phyloP scores from a whole-genome alignment of 2,329 filamentous ascomycete species.

The Mycosphaerella sp. region DNA sequence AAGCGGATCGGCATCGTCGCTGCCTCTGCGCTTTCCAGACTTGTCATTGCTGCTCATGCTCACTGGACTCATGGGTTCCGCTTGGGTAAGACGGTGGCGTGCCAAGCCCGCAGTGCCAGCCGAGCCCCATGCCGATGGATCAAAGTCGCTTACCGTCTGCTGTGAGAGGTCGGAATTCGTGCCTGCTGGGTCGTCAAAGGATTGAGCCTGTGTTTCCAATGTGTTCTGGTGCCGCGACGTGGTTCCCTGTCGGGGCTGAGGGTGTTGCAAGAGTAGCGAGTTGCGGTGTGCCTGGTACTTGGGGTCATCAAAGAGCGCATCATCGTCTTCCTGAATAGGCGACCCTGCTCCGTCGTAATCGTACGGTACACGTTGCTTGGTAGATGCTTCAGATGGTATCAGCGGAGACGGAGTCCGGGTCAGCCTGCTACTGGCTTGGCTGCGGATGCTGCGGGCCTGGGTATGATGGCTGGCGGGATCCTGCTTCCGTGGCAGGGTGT shows the following conservation, averaged over 20 bases:
- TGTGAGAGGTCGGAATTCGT: conserved; percentile 34
- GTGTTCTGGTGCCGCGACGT: conserved; percentile 68
- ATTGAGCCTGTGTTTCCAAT: conserved; percentile 65
- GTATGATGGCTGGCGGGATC: conserved; percentile 21
- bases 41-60: conserved; percentile 34
- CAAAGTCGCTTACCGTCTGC: conserved; percentile 34
- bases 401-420: conserved; percentile 47
- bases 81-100: conserved; percentile 27
- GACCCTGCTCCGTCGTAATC: conserved; percentile 21
- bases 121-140: conserved; percentile 46
- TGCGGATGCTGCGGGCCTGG: conserved; percentile 31
- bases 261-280: conserved; percentile 71
- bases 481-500: conserved; percentile 42
- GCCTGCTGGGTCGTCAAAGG: conserved; percentile 42
- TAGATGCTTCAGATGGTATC: conserved; percentile 47
- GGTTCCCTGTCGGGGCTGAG: conserved; percentile 67
- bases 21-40: conserved; percentile 39
- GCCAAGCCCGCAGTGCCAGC: conserved; percentile 30
- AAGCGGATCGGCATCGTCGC: conserved; percentile 53
- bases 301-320: conserved; percentile 50
- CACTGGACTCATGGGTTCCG: conserved; percentile 26
- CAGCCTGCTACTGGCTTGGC: conserved; percentile 31
- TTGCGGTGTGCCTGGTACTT: conserved; percentile 79
- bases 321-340: conserved; percentile 25
- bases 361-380: conserved; percentile 18